Conservation (phyloP, 2,329 filamentous ascomycete genomes). For the Didymella arachidicola region DNA sequence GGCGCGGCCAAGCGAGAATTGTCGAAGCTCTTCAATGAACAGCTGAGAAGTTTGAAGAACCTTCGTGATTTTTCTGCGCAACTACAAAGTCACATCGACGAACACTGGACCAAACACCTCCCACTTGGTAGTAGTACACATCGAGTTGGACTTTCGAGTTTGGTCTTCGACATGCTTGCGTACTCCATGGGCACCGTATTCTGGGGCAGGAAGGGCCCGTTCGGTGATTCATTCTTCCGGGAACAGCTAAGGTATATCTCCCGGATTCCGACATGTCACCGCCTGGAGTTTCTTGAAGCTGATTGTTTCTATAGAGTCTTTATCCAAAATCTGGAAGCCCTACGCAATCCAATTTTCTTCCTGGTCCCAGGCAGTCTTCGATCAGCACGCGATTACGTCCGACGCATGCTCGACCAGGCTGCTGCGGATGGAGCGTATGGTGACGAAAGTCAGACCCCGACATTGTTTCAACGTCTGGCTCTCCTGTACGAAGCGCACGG, state of each 20-base stretch:
- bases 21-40: background rate
- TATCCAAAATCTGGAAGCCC: background rate
- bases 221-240: background rate
- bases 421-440: background rate
- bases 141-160: background rate
- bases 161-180: background rate
- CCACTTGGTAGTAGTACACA: background rate
- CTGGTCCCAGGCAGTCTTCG: background rate
- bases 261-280: background rate
- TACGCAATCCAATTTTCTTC: background rate
- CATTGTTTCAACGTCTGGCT: background rate
- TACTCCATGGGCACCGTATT: background rate
- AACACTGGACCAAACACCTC: background rate
- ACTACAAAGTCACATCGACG: background rate
- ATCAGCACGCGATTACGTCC: background rate
- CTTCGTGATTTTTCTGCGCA: background rate
- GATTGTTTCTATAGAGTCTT: background rate
- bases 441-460: background rate
- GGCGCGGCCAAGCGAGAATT: background rate
- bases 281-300: background rate
- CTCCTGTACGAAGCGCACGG: background rate
- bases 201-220: background rate
- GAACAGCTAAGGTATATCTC: background rate
- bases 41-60: background rate
- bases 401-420: background rate